Conservation (phyloP, 345 rosid species). For the Clarkia xantiana region DNA sequence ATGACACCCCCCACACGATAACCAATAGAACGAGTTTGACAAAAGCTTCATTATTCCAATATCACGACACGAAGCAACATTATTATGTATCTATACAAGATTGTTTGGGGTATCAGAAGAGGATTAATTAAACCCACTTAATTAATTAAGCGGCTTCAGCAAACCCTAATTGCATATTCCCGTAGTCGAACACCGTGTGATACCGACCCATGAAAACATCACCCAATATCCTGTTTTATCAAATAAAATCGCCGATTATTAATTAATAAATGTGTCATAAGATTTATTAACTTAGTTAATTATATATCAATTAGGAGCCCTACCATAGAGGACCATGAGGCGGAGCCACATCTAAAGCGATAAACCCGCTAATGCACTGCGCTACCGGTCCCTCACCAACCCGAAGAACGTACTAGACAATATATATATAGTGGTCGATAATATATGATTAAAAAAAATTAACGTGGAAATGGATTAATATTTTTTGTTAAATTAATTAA, state of each 20-base stretch:
- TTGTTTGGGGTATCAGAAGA: neutral
- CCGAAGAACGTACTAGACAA: slow-evolving; percentile 36
- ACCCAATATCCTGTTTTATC: slow-evolving; percentile 67
- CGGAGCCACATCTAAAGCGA: slow-evolving; percentile 38
- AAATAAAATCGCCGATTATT: too few species aligned
- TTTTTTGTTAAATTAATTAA: slow-evolving; percentile 9
- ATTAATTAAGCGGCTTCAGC: slow-evolving; percentile 60
- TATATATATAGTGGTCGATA: slow-evolving; percentile 4
- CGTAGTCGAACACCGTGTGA: slow-evolving; percentile 63
- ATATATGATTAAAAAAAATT: neutral
- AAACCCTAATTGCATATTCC: slow-evolving; percentile 62
- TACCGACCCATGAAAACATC: slow-evolving; percentile 88
- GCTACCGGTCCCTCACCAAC: slow-evolving; percentile 41
- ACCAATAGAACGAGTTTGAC: too few species aligned
- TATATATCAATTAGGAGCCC: too few species aligned
- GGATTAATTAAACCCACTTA: neutral
- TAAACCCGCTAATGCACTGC: slow-evolving; percentile 51
- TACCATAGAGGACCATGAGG: slow-evolving; percentile 62
- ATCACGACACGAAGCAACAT: too few species aligned
- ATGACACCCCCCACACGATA: too few species aligned
- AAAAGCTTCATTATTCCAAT: too few species aligned
- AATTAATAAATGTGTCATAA: neutral
- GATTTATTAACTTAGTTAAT: too few species aligned
- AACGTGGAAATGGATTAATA: neutral
- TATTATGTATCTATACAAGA: neutral